Percentiles rank a stretch among this genome's conserved stretches.
Conservation (phyloP, 352 stramenopile genomes). For the Pythium apleroticum region DNA sequence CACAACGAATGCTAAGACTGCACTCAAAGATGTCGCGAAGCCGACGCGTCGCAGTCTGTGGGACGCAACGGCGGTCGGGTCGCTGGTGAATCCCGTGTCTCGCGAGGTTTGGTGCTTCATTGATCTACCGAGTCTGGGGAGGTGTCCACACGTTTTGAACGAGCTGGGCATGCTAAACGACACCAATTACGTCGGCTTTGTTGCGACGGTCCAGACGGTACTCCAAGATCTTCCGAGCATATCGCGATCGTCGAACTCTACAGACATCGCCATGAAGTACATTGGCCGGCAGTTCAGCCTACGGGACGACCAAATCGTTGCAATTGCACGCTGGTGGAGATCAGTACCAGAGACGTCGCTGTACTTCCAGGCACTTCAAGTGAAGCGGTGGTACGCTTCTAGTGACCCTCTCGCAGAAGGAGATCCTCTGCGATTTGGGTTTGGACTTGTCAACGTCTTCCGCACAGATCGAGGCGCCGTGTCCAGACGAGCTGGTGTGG, state of each 20-base stretch:
- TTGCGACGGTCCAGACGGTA: slow-evolving; percentile 33
- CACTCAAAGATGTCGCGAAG: slow-evolving; percentile 13
- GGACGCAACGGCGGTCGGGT: slow-evolving; percentile 35
- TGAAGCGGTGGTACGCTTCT: slow-evolving; percentile 35
- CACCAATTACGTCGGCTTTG: slow-evolving; percentile 30
- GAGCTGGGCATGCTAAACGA: slow-evolving; percentile 37
- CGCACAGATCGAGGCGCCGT: slow-evolving; percentile 25
- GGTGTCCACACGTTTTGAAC: slow-evolving; percentile 40
- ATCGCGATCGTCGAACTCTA: slow-evolving; percentile 38
- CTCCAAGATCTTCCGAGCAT: slow-evolving; percentile 26
- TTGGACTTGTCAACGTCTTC: slow-evolving; percentile 43
- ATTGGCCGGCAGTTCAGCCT: slow-evolving; percentile 37
- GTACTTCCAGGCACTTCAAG: slow-evolving; percentile 51
- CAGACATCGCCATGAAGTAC: slow-evolving; percentile 38
- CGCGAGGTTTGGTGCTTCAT: slow-evolving; percentile 52
- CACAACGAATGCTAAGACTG: background rate
- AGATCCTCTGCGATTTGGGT: slow-evolving; percentile 50
- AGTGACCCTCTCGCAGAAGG: slow-evolving; percentile 8
- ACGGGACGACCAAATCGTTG: slow-evolving; percentile 27
- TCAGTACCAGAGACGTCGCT: slow-evolving; percentile 33
- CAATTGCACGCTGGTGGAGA: slow-evolving; percentile 46
- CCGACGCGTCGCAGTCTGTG: slow-evolving; percentile 41
- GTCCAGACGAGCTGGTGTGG: slow-evolving; percentile 24
- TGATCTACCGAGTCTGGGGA: slow-evolving; percentile 5
- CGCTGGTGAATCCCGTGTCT: slow-evolving; percentile 46